Base-by-base conservation (phyloP, 1,139 yeast species). In the Yamadazyma atlantica region DNA sequence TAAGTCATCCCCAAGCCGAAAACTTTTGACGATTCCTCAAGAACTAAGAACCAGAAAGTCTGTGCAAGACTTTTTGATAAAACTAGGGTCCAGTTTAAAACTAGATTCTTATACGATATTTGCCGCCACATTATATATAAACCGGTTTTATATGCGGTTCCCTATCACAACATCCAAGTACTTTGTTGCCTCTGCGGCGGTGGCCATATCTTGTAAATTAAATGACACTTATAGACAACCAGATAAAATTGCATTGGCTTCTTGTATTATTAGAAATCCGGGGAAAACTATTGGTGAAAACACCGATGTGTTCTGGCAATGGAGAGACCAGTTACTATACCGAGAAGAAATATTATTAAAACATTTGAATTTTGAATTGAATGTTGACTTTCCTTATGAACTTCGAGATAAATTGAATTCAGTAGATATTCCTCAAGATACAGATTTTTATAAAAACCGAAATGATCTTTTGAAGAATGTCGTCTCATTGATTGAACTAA, bases 151-250 rank as follows among this genome's bases (percentile, higher is more conserved):
- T 45, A 65, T 67, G 73, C 48, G 73, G 30, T 44, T 62, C 42
- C 73, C 75, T 8, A 69, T 71, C 34, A 64, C 75, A 14, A 58
- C 67, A 9, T 70, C 75, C 35, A 70, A 70, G 43, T 70, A 71
- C 53, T 71, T 56, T 44, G 74, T 70, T 24, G 75, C 74, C 2
- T 60, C 68, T 45, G 75, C 75, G 3, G 76, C 76, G 2, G 44
- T 70, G 13, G 64, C 73, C 31, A 68, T 71, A 14, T 60, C 73
- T 13, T 63, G 73, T 45, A 71, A 71, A 50, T 55, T 71, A 26
- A 58, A 70, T 44, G 77, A 71, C 39, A 67, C 63, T 12, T 70
- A 69, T 44, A 45, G 76, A 28, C 67, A 61, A 17, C 75, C 75
- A 2, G 75, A 69, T 42, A 68, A 64, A 43, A 66, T 71, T 5